Evolutionary conservation across 2,329 filamentous ascomycete genomes (phyloP).

Genomic region (Lojkania enalia): DNA sequence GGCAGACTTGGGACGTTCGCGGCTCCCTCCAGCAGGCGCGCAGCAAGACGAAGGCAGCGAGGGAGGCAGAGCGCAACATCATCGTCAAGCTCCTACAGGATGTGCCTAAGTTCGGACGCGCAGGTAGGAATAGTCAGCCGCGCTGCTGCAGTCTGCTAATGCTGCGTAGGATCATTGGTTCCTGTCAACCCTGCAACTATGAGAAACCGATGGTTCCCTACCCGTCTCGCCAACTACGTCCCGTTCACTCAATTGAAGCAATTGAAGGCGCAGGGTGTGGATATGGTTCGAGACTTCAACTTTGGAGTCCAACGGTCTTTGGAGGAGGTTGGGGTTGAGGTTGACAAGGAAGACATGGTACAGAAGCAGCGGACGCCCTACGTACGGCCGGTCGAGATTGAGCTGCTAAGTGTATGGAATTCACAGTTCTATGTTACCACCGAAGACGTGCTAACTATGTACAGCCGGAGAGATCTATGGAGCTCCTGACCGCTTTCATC

Average conservation of each 20-base stretch:
- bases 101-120: constrained; percentile 55
- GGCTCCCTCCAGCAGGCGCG: constrained; percentile 43
- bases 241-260: constrained; percentile 50
- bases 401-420: constrained; percentile 44
- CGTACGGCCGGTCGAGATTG: constrained; percentile 46
- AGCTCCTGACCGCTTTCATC: constrained; percentile 54
- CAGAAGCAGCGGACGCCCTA: constrained; percentile 25
- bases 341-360: constrained; percentile 16
- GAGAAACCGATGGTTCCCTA: constrained; percentile 59
- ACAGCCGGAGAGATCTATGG: constrained; percentile 49
- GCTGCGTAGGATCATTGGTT: constrained; percentile 54
- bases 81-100: constrained; percentile 57
- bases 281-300: constrained; percentile 52
- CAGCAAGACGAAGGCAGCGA: constrained; percentile 51
- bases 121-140: constrained; percentile 27
- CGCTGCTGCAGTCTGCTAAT: constrained; percentile 10
- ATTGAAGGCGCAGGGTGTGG: constrained; percentile 49
- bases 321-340: constrained; percentile 32
- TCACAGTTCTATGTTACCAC: background rate
- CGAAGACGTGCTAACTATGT: constrained; percentile 21
- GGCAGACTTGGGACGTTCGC: constrained; percentile 33
- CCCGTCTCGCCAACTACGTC: constrained; percentile 57
- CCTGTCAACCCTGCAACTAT: constrained; percentile 57
- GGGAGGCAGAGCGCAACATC: constrained; percentile 46
- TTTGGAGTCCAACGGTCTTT: constrained; percentile 44